Percentiles rank a stretch among this genome's conserved stretches.
These are phyloP conservation scores for Allantophomopsis cytisporea DNA, from an alignment of 2,329 filamentous ascomycete genomes.

Conservation along the genomic window DNA sequence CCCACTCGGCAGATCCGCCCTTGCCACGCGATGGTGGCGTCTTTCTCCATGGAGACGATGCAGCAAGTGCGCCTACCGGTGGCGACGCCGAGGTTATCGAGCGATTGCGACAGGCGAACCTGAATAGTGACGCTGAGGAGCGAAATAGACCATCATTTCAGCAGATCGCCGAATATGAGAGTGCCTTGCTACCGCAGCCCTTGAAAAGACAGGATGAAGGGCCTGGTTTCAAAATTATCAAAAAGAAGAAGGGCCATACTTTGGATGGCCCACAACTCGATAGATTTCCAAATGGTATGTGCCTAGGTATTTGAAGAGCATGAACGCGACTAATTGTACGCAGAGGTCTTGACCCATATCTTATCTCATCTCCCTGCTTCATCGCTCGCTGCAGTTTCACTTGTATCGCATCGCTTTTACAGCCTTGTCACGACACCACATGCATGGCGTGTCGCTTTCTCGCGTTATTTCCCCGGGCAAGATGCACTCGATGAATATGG, in stretches of 20 bases:
- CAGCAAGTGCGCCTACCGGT: conserved; percentile 18
- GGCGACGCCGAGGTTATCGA: conserved; percentile 31
- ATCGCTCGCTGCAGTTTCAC: conserved; percentile 67
- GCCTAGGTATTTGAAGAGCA: conserved; percentile 1
- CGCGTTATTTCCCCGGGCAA: conserved; percentile 76
- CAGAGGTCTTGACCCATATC: conserved; percentile 86
- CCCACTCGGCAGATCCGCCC: conserved; percentile 21
- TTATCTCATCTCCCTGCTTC: conserved; percentile 80
- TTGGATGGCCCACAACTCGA: conserved; percentile 15
- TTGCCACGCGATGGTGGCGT: conserved; percentile 3
- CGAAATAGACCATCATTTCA: conserved; percentile 20
- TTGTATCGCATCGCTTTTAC: conserved; percentile 83
- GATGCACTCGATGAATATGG: conserved; percentile 31
- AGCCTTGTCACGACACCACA: conserved; percentile 78
- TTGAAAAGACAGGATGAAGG: conserved; percentile 26
- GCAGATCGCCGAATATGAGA: conserved; percentile 47
- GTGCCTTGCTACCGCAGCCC: conserved; percentile 33
- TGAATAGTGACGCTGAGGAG: conserved; percentile 15
- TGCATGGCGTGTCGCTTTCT: conserved; percentile 86
- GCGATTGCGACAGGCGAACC: conserved; percentile 37
- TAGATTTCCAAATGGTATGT: conserved; percentile 52
- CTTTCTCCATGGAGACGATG: conserved; percentile 16
- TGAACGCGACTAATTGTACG: conserved; percentile 9
- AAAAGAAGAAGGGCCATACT: conserved; percentile 20
- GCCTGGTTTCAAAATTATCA: conserved; percentile 41